Base-by-base conservation (phyloP, 2,329 filamentous ascomycete genomes). In the Didymella glomerata region DNA sequence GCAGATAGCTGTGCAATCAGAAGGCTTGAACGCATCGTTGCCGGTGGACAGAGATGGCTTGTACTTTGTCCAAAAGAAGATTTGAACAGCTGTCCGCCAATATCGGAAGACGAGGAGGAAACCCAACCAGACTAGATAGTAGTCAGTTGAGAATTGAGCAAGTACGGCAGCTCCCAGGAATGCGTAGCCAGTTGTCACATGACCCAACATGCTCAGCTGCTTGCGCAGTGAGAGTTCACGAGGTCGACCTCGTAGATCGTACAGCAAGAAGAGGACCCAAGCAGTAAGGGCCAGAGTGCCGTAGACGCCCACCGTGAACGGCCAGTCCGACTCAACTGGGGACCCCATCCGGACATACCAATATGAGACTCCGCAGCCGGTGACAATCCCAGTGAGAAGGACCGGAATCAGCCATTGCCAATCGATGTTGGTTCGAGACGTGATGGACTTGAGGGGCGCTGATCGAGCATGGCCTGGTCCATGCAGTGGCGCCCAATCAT, bases 11-110 rank as follows among this genome's bases (percentile, higher is more conserved):
- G 68, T 68, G 7, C 66, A 69, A 2, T 70, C 57, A 0, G 13
- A 10, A 8, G 57, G 22, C 44, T 61, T 60, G 32, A 46, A 27
- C 24, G 1, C 13, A 6, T 53, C 49, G 4, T 32, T 14, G 2
- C 38, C 24, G 0, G 36, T 18, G 1, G 48, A 18, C 1, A 51
- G 16, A 1, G 60, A 45, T 0, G 54, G 62, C 38, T 62, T 47
- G 42, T 72, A 70, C n/a, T 38, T 40, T 11, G 50, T 61, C 63
- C 61, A 70, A 40, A 65, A 69, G 38, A 46, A 66, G 16, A 66
- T 40, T 20, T 64, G 62, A 5, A 67, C 47, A 0, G 62, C 3
- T 2, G 63, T 67, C 3, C 67, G 63, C 60, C 63, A 71, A 41
- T 71, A 69, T 2, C 67, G 64, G 38, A 70, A 67, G 7, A 55